phyloP scores from a whole-genome alignment of 495 filamentous ascomycete species.

The Penicillium longicatenatum region DNA sequence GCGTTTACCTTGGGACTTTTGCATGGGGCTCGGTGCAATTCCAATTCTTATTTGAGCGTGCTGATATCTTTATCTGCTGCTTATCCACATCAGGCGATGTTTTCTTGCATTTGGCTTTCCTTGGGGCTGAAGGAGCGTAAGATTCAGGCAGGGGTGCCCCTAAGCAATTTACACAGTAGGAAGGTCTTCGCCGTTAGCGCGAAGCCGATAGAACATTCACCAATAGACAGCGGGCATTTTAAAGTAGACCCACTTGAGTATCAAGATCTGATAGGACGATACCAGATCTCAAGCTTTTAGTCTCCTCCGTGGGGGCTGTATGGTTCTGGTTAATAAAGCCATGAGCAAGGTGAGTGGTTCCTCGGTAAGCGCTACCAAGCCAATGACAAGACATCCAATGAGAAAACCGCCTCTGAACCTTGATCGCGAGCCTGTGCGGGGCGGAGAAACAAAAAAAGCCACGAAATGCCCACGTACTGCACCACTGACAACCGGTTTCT shows the following conservation, averaged over 20 bases:
- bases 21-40: background rate
- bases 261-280: background rate
- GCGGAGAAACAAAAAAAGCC: background rate
- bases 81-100: background rate
- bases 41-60: background rate
- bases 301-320: background rate
- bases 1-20: background rate
- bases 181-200: constrained; percentile 3
- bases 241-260: background rate
- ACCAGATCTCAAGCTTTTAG: constrained; percentile 6
- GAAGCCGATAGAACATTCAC: background rate
- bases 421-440: background rate
- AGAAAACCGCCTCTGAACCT: background rate
- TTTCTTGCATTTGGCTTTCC: background rate
- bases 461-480: background rate
- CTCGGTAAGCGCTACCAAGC: background rate
- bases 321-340: background rate
- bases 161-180: background rate
- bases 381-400: background rate
- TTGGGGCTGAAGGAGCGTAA: background rate
- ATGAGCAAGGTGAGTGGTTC: background rate
- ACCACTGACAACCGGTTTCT: background rate
- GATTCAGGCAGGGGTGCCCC: background rate
- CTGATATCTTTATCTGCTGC: background rate
- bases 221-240: background rate